Conservation (phyloP, 139 green algal genomes). For the Mychonastes homosphaera region DNA sequence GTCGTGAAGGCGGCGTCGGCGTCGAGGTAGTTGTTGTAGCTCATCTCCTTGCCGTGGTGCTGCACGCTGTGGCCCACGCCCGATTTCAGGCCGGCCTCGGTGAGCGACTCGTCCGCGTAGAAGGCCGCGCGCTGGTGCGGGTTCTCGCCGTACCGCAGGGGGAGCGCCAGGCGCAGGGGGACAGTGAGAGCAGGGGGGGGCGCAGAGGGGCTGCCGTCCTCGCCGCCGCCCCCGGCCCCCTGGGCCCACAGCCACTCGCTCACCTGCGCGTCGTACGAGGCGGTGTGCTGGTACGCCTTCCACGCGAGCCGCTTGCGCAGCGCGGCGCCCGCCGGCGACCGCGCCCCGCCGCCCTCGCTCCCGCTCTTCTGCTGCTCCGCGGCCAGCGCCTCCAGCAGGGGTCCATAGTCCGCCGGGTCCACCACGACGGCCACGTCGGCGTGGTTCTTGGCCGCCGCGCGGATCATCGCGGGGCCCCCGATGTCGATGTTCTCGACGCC, state of each 20-base stretch:
- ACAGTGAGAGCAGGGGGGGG: conserved; percentile 63
- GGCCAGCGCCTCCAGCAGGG: conserved; percentile 57
- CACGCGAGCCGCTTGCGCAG: conserved; percentile 80
- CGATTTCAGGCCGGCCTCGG: conserved; percentile 45
- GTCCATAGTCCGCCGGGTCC: conserved; percentile 75
- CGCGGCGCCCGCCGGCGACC: background rate
- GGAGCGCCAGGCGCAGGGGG: conserved; percentile 60
- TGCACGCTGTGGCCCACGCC: conserved; percentile 76
- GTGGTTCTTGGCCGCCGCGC: conserved; percentile 88
- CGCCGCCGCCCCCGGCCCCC: conserved; percentile 38
- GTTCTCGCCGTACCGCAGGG: conserved; percentile 94
- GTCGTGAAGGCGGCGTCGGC: conserved; percentile 53
- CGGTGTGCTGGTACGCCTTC: conserved; percentile 98
- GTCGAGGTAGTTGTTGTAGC: conserved; percentile 99
- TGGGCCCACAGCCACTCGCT: conserved; percentile 89
- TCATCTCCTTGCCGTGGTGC: conserved; percentile 99
- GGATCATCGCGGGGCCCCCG: conserved; percentile 95
- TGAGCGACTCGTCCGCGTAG: conserved; percentile 84
- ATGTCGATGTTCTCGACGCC: conserved; percentile 99
- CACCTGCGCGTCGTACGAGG: conserved; percentile 81
- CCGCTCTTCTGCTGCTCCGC: background rate
- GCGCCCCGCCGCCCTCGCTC: background rate
- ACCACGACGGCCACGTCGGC: conserved; percentile 71
- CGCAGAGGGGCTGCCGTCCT: too few relatives aligned
- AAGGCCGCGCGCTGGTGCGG: conserved; percentile 93